Evolutionary conservation across 1,284 basidiomycete genomes (phyloP).

Genomic region (Boletus subluridellus): DNA sequence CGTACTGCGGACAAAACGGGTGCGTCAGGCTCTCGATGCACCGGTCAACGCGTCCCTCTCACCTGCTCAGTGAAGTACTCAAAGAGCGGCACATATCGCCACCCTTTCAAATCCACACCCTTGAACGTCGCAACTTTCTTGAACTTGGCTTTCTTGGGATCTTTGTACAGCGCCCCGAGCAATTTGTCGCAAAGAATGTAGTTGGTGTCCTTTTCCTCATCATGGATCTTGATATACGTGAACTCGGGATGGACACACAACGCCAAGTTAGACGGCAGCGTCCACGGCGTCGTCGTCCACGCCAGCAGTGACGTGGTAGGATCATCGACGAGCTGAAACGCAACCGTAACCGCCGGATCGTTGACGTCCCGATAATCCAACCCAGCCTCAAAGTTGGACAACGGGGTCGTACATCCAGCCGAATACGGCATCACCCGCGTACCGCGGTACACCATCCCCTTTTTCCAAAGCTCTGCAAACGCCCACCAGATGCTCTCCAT

Average conservation of each 20-base stretch:
- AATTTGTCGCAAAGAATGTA: slow-evolving; percentile 93
- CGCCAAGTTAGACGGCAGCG: slow-evolving; percentile 91
- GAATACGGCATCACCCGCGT: slow-evolving; percentile 98
- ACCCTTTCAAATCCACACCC: slow-evolving; percentile 92
- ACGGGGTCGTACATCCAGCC: slow-evolving; percentile 91
- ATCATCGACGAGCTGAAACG: slow-evolving; percentile 93
- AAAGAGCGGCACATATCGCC: slow-evolving; percentile 95
- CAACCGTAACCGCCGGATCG: slow-evolving; percentile 95
- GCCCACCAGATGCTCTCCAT: slow-evolving; percentile 99
- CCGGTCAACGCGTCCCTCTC: slow-evolving; percentile 5
- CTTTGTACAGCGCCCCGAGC: slow-evolving; percentile 91
- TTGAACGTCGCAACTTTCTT: slow-evolving; percentile 87
- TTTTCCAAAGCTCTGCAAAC: slow-evolving; percentile 91
- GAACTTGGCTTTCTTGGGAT: slow-evolving; percentile 95
- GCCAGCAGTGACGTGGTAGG: slow-evolving; percentile 88
- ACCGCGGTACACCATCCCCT: slow-evolving; percentile 92
- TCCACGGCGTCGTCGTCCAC: slow-evolving; percentile 99
- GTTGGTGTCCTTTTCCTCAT: slow-evolving; percentile 83
- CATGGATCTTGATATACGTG: slow-evolving; percentile 96
- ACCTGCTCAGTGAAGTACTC: slow-evolving; percentile 95
- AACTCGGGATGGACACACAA: slow-evolving; percentile 96
- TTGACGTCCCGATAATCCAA: slow-evolving; percentile 91
- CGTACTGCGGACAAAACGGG: slow-evolving; percentile 54
- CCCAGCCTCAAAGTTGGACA: slow-evolving; percentile 98
- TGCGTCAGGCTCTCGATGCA: background rate